Evolutionary conservation across 2,329 filamentous ascomycete species (phyloP).

Genomic region (Coccinonectria pachysandricola): DNA sequence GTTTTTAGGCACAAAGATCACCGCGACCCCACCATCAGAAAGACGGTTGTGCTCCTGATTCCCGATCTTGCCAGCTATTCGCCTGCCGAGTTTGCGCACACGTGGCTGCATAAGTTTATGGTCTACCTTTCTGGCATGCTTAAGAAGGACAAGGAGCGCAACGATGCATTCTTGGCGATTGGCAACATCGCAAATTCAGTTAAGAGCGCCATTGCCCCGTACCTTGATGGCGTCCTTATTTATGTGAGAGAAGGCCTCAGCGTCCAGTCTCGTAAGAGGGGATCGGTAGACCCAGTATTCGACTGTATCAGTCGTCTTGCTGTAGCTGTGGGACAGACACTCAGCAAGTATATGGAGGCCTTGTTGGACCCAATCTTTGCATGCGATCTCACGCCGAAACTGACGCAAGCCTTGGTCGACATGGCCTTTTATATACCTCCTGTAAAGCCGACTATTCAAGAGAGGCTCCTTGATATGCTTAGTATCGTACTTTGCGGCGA

Average conservation of each 20-base stretch:
- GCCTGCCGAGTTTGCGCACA: conserved; percentile 77
- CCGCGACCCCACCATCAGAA: conserved; percentile 74
- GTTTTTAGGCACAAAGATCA: conserved; percentile 90
- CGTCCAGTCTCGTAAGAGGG: conserved; percentile 58
- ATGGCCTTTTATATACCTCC: conserved; percentile 99
- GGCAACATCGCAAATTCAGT: conserved; percentile 95
- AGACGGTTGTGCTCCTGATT: conserved; percentile 83
- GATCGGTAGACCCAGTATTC: conserved; percentile 71
- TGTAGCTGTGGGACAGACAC: conserved; percentile 85
- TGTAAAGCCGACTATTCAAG: conserved; percentile 85
- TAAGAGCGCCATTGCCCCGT: conserved; percentile 87
- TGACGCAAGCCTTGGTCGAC: conserved; percentile 91
- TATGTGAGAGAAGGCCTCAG: conserved; percentile 88
- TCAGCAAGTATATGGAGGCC: conserved; percentile 98
- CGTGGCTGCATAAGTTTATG: conserved; percentile 94
- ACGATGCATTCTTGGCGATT: conserved; percentile 90
- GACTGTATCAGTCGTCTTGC: conserved; percentile 96
- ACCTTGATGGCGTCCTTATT: conserved; percentile 86
- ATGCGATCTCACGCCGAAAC: conserved; percentile 84
- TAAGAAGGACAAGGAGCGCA: conserved; percentile 89
- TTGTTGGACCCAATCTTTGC: conserved; percentile 93
- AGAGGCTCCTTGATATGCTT: conserved; percentile 85
- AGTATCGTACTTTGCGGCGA: conserved; percentile 89
- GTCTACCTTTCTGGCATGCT: conserved; percentile 87
- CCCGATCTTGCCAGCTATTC: conserved; percentile 89